A percentile compares a stretch with the other conserved stretches of the same genome.
phyloP scores from a whole-genome alignment of 2,329 filamentous ascomycete species.

The Pseudocercospora eumusae region DNA sequence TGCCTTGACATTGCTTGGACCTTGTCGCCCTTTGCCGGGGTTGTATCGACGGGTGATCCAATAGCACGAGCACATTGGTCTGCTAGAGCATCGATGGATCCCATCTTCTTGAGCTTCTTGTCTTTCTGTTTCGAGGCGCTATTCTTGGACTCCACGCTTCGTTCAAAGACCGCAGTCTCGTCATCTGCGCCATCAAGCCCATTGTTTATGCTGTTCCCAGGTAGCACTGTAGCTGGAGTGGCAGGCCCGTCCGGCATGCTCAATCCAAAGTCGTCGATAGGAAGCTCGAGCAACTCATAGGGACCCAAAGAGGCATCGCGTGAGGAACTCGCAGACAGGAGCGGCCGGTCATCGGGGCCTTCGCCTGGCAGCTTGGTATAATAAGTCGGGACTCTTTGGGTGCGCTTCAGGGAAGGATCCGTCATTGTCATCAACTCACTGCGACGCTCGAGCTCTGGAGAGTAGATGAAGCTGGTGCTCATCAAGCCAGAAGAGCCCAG shows the following conservation, averaged over 20 bases:
- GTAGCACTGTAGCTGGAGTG: conserved; percentile 25
- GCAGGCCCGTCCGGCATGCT: conserved; percentile 13
- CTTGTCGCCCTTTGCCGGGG: neutral
- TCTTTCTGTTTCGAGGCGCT: conserved; percentile 23
- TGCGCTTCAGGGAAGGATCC: conserved; percentile 11
- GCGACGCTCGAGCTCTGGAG: conserved; percentile 14
- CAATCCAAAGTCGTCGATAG: conserved; percentile 21
- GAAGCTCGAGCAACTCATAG: conserved; percentile 18
- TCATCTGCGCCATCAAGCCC: conserved; percentile 31
- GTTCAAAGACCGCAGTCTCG: conserved; percentile 31
- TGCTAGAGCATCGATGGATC: conserved; percentile 35
- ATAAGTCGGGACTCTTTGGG: conserved; percentile 18
- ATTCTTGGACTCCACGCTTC: conserved; percentile 30
- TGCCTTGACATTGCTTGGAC: neutral
- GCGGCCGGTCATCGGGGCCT: conserved; percentile 8
- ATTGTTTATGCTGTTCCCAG: conserved; percentile 23
- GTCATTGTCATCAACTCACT: conserved; percentile 21
- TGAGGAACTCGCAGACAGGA: neutral
- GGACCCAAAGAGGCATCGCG: neutral
- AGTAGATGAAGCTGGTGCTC: conserved; percentile 21
- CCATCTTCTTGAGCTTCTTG: conserved; percentile 29
- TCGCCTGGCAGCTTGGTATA: conserved; percentile 21
- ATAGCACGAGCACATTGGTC: conserved; percentile 18
- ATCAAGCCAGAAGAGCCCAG: conserved; percentile 29
- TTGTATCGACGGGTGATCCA: neutral